Conservation (phyloP, 2,329 filamentous ascomycete species). For the Coniochaeta hoffmannii region DNA sequence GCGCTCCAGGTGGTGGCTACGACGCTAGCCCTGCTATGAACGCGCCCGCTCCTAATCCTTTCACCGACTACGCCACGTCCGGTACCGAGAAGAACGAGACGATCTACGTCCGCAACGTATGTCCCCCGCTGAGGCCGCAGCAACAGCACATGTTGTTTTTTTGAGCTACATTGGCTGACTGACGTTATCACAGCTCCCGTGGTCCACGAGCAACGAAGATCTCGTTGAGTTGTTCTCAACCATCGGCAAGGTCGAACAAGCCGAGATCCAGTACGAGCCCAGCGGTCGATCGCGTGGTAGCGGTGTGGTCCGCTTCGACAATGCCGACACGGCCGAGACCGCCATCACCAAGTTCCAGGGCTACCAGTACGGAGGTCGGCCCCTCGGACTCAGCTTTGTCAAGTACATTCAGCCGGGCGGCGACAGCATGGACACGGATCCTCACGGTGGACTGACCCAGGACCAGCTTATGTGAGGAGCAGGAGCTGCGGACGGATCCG, state of each 20-base stretch:
- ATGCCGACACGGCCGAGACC: slow-evolving; percentile 76
- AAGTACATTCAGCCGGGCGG: slow-evolving; percentile 70
- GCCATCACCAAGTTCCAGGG: slow-evolving; percentile 96
- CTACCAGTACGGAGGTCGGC: slow-evolving; percentile 93
- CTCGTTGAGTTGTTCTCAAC: slow-evolving; percentile 94
- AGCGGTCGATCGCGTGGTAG: slow-evolving; percentile 92
- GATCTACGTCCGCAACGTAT: slow-evolving; percentile 96
- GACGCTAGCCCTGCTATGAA: slow-evolving; percentile 44
- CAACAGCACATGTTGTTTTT: not conserved
- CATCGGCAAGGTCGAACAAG: slow-evolving; percentile 94
- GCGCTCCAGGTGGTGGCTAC: slow-evolving; percentile 34
- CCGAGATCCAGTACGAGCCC: slow-evolving; percentile 98
- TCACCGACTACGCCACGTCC: slow-evolving; percentile 85
- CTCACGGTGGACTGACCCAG: slow-evolving; percentile 74
- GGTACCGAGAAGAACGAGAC: slow-evolving; percentile 75
- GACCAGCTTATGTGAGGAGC: slow-evolving; percentile 84
- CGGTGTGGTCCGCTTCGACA: slow-evolving; percentile 93
- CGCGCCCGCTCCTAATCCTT: slow-evolving; percentile 70
- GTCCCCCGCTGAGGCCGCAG: slow-evolving; percentile 33
- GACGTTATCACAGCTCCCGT: slow-evolving; percentile 62
- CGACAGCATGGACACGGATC: slow-evolving; percentile 78
- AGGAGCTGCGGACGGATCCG: slow-evolving; percentile 13
- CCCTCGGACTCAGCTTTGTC: slow-evolving; percentile 87
- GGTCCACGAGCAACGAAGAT: slow-evolving; percentile 98
- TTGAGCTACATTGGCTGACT: slow-evolving; percentile 5